A percentile compares a stretch with the other conserved stretches of the same genome.
Conservation (phyloP, 805 yeast species). For the Wilhelminamyces savonicus region DNA sequence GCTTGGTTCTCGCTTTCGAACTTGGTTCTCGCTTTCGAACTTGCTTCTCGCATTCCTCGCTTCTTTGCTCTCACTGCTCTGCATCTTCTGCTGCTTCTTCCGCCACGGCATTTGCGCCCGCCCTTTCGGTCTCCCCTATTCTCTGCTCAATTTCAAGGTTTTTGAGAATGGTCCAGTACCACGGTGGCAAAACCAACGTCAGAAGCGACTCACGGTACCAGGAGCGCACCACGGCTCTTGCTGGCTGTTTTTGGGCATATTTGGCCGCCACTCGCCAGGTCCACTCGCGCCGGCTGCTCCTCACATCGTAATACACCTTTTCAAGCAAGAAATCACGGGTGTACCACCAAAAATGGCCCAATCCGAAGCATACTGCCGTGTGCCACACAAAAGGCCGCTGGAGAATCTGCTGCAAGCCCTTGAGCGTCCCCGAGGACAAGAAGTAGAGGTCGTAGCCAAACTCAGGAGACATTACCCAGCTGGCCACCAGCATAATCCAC, state of each 20-base stretch:
- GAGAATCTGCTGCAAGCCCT: slow-evolving; percentile 3
- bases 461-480: slow-evolving; percentile 7
- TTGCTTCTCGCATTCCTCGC: no score
- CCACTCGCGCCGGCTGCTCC: neutral
- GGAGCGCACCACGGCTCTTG: slow-evolving; percentile 1
- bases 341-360: slow-evolving; percentile 33
- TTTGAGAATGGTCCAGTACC: neutral
- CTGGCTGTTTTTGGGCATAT: neutral
- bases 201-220: slow-evolving; percentile 2
- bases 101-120: no score
- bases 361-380: slow-evolving; percentile 7
- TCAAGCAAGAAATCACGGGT: slow-evolving; percentile 11
- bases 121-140: no score
- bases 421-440: slow-evolving; percentile 1
- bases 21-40: no score
- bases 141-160: no score
- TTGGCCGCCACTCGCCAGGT: neutral
- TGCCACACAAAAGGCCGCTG: slow-evolving; percentile 8
- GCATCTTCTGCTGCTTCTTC: no score
- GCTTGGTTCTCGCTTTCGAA: no score
- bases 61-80: no score
- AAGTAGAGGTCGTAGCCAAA: slow-evolving; percentile 4
- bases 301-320: slow-evolving; percentile 10
- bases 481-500: slow-evolving; percentile 9
- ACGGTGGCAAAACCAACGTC: neutral